Percentiles rank a stretch among this genome's conserved stretches.
Conservation (phyloP, 768 basidiomycete genomes). For the Termitomyces sp. region DNA sequence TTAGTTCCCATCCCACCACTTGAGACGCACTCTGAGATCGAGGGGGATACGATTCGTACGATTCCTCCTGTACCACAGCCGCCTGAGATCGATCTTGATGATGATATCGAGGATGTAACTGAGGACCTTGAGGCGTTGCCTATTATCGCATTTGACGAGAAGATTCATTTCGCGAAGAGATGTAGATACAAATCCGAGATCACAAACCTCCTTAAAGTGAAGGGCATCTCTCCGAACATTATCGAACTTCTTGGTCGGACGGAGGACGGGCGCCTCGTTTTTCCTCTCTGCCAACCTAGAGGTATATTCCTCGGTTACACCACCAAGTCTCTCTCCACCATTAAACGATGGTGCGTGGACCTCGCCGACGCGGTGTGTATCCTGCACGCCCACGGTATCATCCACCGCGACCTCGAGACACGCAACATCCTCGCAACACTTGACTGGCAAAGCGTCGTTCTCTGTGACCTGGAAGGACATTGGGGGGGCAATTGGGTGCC, state of each 20-base stretch:
- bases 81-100: not conserved
- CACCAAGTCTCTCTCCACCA: too few species aligned
- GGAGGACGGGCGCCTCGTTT: conserved; percentile 6
- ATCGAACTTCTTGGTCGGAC: conserved; percentile 7
- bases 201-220: conserved; percentile 1
- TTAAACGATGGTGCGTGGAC: too few species aligned
- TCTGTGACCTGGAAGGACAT: conserved; percentile 7
- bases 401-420: too few species aligned
- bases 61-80: not conserved
- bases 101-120: not conserved
- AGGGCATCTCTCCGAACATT: not conserved
- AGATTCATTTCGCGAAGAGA: conserved; percentile 1
- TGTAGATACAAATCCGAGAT: conserved; percentile 3
- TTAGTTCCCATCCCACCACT: not conserved
- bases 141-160: not conserved
- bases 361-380: too few species aligned
- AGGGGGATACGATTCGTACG: not conserved
- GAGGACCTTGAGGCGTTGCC: not conserved
- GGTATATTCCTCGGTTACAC: too few species aligned
- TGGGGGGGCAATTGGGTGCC: not conserved
- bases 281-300: not conserved
- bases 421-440: too few species aligned
- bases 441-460: not conserved
- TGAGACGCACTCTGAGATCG: too few species aligned
- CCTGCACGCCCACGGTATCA: too few species aligned